Evolutionary conservation across 768 basidiomycete genomes (phyloP), one percentile per base, ranked within the genome.

Genomic region (Podaxis mareebaensis): DNA sequence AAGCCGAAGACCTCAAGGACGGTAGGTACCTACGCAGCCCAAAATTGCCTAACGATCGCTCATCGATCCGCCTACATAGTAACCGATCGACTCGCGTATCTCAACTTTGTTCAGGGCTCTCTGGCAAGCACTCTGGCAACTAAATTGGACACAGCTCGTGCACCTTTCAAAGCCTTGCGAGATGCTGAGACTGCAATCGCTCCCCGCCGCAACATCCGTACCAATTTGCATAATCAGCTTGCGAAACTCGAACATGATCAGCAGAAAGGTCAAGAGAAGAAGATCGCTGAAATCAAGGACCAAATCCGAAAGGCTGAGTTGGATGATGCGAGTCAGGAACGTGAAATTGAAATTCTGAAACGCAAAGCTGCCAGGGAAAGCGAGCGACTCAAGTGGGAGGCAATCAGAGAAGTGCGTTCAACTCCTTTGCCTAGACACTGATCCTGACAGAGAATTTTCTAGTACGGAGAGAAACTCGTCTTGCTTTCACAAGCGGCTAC

Each of bases 391-490:
- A 93, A 92, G 67, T 95, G 93, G 92, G 85, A 89, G 48, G 93
- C 93, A 11, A 75, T 93, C 56, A 82, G 85, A 70, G 93, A 95
- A 85, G 92, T 91, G 68, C 60, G 70, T 68, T 58, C 55, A 15
- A 53, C 65, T 46, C 10, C 38, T 24, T 40, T 49, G 11, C 53
- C 44, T 54, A 56, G 46, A 49, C 59, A 42, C 59, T 33, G 51
- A 42, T 24, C 36, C 57, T 56, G 38, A 49, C 44, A 2, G 49
- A 36, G 28, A 42, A n/a, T 30, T 7, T 44, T 58, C 1, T 60
- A 94, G 92, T 95, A 89, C 63, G 91, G 85, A 52, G 93, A 95
- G 73, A 95, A 94, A 71, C 75, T 95, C 3, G 76, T 88, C 0
- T 78, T 95, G 4, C 72, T 94, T 7, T 82, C 90, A 3, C 89